Base-by-base conservation (phyloP, 2,329 filamentous ascomycete species). In the Colletotrichum liriopes region DNA sequence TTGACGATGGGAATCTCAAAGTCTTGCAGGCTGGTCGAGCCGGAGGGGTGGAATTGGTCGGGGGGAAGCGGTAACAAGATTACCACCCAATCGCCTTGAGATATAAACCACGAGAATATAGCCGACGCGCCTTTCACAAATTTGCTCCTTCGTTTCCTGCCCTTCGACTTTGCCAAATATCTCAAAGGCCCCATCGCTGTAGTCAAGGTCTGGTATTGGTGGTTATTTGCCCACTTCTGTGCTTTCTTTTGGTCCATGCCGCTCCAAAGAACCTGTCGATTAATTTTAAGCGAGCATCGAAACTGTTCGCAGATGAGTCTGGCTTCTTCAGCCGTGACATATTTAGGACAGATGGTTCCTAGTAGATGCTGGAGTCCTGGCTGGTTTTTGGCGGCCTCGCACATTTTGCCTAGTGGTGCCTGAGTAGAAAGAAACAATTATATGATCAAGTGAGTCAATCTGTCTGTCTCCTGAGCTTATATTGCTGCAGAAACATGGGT, bases 101-200 rank as follows among this genome's bases (percentile, higher is more conserved):
- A 26, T 26, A 59, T 59, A 3, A 59, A 43, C 55, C 55, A 59
- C 1, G 55, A 39, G 16, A 59, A 59, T 12, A 59, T 39, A 5
- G 55, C 55, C 2, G 55, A 59, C 7, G n/a, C 55, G n/a, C 55
- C 55, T 20, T 43, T 59, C 55, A 41, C 43, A 7, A 59, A 59
- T 2, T 14, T 43, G 37, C 55, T 43, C 4, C 55, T 29, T 20
- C 9, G 4, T 4, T 20, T 59, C 1, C 0, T 12, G 7, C 6
- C 16, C 14, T 59, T 59, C 1, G 55, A 43, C 5, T 3, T 59
- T 14, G 43, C 37, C 6, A 59, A 20, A 1, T 7, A 6, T 6
- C 6, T 43, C 37, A 59, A 18, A 2, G 55, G 37, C 2, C 55
- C 55, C 39, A 43, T 26, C 0, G 55, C 55, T 12, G 55, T 59